Evolutionary conservation across 129 eudicot species (phyloP), one percentile per base, ranked within the genome.

Genomic region (Helichrysum umbraculigerum): DNA sequence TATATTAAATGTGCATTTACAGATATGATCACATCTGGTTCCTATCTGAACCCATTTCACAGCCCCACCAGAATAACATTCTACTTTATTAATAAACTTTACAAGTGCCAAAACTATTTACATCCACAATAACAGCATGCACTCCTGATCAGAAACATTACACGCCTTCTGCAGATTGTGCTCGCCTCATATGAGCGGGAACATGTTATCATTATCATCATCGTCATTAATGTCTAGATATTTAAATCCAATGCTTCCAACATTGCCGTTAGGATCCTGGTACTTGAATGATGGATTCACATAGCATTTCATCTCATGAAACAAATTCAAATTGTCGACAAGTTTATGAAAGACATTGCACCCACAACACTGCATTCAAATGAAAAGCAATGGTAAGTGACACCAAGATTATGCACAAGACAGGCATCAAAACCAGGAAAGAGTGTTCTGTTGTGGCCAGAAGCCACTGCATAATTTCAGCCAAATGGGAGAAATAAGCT

Each of bases 281-380:
- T 85, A 83, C 20, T 91, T 87, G 87, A 93, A 91, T 76, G 88
- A 87, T 44, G 97, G 85, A 83, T 80, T 83, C 80, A 91, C 91
- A 78, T 94, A 94, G 85, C 96, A 89, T 75, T 92, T 86, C 93
- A 92, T 92, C 73, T 86, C 96, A 73, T 87, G 91, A 70, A 92
- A 89, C 69, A 92, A 75, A 79, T 92, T 89, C 87, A 92, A 78
- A 80, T 89, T 89, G 85, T 92, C 98, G 77, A 92, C 98, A 82
- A 92, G 91, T 86, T 92, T 89, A 79, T 92, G 96, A 70, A 80
- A 92, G 9, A 90, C 82, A 81, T 89, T 86, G 88, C 96, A 92
- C 35, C 98, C 96, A 75, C 98, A 92, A 74, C 96, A 92, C 98
- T 89, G 67, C 61, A 66, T 66, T 76, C 21, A 2, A 56, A 80